Conservation (phyloP, 1,139 yeast genomes). For the Yamadazyma taylorii region DNA sequence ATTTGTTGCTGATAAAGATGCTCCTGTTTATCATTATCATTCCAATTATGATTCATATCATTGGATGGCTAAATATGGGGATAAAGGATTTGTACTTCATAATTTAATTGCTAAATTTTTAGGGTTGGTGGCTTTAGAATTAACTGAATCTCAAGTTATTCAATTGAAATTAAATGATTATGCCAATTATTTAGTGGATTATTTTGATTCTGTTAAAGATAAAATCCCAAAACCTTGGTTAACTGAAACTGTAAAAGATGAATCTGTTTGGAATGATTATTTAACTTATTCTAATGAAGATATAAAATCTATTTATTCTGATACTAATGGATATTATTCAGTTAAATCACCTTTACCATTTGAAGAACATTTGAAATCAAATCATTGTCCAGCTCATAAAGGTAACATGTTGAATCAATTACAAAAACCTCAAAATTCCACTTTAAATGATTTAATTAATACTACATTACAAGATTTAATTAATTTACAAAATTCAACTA, state of each 20-base stretch:
- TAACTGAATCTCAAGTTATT: slow-evolving; percentile 56
- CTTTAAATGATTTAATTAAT: slow-evolving; percentile 30
- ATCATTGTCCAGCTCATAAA: slow-evolving; percentile 11
- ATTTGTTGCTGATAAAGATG: slow-evolving; percentile 25
- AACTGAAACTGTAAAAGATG: slow-evolving; percentile 16
- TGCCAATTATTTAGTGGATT: slow-evolving; percentile 30
- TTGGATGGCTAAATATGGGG: slow-evolving; percentile 58
- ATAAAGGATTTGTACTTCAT: slow-evolving; percentile 54
- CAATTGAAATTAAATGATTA: slow-evolving; percentile 39
- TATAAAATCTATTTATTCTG: slow-evolving; percentile 19
- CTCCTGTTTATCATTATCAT: slow-evolving; percentile 53
- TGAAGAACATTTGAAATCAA: slow-evolving; percentile 22
- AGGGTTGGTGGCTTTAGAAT: slow-evolving; percentile 52
- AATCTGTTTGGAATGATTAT: slow-evolving; percentile 19
- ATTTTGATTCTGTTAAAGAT: slow-evolving; percentile 28
- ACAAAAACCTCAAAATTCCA: slow-evolving; percentile 15
- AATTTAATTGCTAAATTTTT: slow-evolving; percentile 57
- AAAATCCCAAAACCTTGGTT: slow-evolving; percentile 38
- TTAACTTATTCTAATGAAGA: slow-evolving; percentile 22
- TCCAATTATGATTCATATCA: slow-evolving; percentile 59
- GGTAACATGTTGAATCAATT: slow-evolving; percentile 13
- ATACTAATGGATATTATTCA: slow-evolving; percentile 26
- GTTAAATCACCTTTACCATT: slow-evolving; percentile 20
- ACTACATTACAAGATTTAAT: slow-evolving; percentile 27
- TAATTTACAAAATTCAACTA: slow-evolving; percentile 27